phyloP scores from a whole-genome alignment of 352 stramenopile species.

The Globisporangium nodosum region DNA sequence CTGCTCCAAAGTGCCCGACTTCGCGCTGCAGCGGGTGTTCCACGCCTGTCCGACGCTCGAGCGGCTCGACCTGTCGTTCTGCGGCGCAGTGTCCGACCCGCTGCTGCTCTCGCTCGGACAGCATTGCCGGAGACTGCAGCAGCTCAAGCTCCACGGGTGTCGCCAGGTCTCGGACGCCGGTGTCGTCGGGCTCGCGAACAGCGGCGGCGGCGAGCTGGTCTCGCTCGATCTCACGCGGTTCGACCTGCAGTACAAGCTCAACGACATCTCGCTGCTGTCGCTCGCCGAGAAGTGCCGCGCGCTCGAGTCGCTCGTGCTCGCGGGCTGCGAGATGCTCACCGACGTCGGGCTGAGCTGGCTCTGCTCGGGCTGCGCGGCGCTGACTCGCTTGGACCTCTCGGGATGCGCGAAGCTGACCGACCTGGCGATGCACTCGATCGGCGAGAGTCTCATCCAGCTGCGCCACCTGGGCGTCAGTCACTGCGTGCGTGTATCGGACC shows the following conservation, averaged over 20 bases:
- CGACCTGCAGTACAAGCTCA: constrained; percentile 90
- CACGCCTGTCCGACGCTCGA: constrained; percentile 62
- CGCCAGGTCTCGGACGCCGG: constrained; percentile 85
- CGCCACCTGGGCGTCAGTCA: constrained; percentile 33
- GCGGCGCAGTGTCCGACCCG: constrained; percentile 68
- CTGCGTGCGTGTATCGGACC: constrained; percentile 46
- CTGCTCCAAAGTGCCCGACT: constrained; percentile 70
- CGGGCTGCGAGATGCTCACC: constrained; percentile 88
- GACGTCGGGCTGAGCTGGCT: constrained; percentile 92
- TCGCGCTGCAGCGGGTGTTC: constrained; percentile 80
- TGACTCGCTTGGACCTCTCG: constrained; percentile 80
- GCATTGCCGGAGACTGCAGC: constrained; percentile 47
- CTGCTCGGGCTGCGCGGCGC: constrained; percentile 62
- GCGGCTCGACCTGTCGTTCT: constrained; percentile 78
- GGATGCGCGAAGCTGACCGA: constrained; percentile 89
- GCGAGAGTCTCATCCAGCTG: constrained; percentile 69
- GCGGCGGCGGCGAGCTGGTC: constrained; percentile 47
- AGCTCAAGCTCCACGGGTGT: constrained; percentile 76
- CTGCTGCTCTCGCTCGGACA: constrained; percentile 69
- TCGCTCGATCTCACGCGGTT: constrained; percentile 80
- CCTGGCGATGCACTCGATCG: constrained; percentile 73
- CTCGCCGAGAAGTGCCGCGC: constrained; percentile 55
- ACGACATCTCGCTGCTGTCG: constrained; percentile 86
- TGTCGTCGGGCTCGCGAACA: constrained; percentile 71
- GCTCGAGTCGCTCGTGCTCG: constrained; percentile 49